Percentiles rank a stretch among this genome's conserved stretches.
Evolutionary conservation across 345 rosid genomes (phyloP).

Genomic region (Brassica nigra): DNA sequence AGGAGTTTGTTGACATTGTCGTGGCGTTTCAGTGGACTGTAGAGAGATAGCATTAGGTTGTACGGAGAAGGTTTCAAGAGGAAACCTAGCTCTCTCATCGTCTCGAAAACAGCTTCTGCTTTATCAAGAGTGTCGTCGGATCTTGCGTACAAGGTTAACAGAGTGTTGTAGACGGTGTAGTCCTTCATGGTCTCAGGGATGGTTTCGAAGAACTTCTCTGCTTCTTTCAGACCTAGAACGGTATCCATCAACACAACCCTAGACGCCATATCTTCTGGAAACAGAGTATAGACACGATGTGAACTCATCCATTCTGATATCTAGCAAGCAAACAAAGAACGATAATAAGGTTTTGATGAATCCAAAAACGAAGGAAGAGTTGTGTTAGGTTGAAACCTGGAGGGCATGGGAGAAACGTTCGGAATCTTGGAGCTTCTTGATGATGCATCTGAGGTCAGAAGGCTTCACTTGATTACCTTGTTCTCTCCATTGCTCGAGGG

Average conservation of each 20-base stretch:
- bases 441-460: constrained; percentile 23
- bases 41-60: constrained; percentile 26
- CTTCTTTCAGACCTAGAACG: constrained; percentile 24
- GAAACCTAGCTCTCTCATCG: constrained; percentile 16
- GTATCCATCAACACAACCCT: constrained; percentile 3
- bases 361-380: not conserved
- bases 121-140: not conserved
- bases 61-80: constrained; percentile 13
- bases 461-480: constrained; percentile 27
- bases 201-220: constrained; percentile 24
- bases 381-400: not conserved
- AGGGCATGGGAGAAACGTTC: constrained; percentile 20
- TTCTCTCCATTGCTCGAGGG: constrained; percentile 23
- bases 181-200: constrained; percentile 17
- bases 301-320: constrained; percentile 27
- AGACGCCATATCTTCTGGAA: constrained; percentile 17
- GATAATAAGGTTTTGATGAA: not conserved
- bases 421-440: constrained; percentile 27
- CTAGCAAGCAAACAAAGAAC: not conserved
- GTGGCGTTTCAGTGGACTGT: not conserved
- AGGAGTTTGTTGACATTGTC: not conserved
- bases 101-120: not conserved
- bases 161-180: constrained; percentile 22
- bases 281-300: not conserved
- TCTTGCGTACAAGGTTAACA: constrained; percentile 17